Evolutionary conservation across 306 rosid species (phyloP).

Genomic region (Ziziphus jujuba): DNA sequence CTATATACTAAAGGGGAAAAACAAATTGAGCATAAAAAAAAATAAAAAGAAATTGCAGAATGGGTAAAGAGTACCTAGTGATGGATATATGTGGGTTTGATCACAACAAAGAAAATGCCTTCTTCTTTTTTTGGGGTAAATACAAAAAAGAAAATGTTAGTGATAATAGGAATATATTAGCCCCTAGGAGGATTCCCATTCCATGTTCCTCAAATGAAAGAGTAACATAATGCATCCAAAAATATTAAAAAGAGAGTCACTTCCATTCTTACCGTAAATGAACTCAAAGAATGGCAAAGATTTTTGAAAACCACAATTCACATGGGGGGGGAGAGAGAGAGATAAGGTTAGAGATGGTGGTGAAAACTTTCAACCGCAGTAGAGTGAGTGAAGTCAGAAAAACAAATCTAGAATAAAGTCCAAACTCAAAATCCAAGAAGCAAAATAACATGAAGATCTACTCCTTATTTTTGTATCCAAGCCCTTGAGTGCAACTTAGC

Average conservation of each 20-base stretch:
- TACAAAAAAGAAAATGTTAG: too few relatives aligned
- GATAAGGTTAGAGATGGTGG: background rate
- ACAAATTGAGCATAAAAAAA: too few relatives aligned
- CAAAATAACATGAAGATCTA: constrained; percentile 11
- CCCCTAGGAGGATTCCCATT: background rate
- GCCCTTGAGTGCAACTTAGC: constrained; percentile 19
- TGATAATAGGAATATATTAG: too few relatives aligned
- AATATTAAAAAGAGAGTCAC: background rate
- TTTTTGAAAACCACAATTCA: constrained; percentile 38
- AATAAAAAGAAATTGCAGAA: too few relatives aligned
- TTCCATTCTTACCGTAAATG: constrained; percentile 29
- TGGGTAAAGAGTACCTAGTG: too few relatives aligned
- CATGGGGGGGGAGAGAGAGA: constrained; percentile 39
- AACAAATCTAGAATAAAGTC: constrained; percentile 27
- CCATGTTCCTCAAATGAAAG: constrained; percentile 1
- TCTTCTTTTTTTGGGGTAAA: too few relatives aligned
- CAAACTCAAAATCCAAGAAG: constrained; percentile 29
- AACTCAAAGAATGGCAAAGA: constrained; percentile 23
- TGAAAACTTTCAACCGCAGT: constrained; percentile 20
- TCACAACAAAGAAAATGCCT: too few relatives aligned
- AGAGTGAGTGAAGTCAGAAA: constrained; percentile 24
- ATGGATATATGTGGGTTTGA: too few relatives aligned
- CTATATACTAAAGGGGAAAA: too few relatives aligned
- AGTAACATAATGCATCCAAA: constrained; percentile 11
- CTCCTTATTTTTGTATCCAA: constrained; percentile 1